Percentiles rank a stretch among this genome's conserved stretches.
phyloP scores from a whole-genome alignment of 1,284 basidiomycete species.

The Lignosus rhinocerotis region DNA sequence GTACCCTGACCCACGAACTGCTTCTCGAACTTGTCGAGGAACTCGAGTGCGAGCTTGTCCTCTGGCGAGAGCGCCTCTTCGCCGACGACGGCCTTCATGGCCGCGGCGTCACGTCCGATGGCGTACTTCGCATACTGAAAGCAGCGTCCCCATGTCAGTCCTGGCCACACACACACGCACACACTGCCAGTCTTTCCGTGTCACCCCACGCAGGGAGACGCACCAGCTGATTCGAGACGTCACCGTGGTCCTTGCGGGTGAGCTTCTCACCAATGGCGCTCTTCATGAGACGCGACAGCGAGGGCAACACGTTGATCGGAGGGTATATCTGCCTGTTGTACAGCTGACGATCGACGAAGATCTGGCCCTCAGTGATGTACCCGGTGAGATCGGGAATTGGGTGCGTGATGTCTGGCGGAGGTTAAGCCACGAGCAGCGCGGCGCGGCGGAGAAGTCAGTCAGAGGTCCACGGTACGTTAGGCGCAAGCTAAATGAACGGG shows the following conservation, averaged over 20 bases:
- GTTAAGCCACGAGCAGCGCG: constrained; percentile 10
- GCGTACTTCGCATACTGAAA: constrained; percentile 92
- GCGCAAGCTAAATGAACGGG: constrained; percentile 18
- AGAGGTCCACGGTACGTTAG: background rate
- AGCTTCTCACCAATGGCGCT: constrained; percentile 97
- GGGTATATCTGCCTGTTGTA: constrained; percentile 98
- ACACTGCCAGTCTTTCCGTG: background rate
- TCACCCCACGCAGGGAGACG: constrained; percentile 27
- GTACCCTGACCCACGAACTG: constrained; percentile 93
- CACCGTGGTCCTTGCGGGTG: constrained; percentile 97
- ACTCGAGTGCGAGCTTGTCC: constrained; percentile 92
- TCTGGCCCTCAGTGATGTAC: constrained; percentile 99
- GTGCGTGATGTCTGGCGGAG: constrained; percentile 89
- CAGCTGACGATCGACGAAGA: constrained; percentile 95
- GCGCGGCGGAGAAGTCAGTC: constrained; percentile 14
- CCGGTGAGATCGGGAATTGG: constrained; percentile 99
- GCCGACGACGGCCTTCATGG: constrained; percentile 99
- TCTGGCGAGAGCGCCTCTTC: constrained; percentile 95
- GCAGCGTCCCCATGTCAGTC: background rate
- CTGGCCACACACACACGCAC: constrained; percentile 14
- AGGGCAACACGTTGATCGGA: constrained; percentile 99
- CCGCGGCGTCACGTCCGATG: constrained; percentile 94
- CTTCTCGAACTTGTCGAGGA: constrained; percentile 92
- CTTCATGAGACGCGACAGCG: constrained; percentile 99
- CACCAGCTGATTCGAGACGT: constrained; percentile 97